Conservation (phyloP, 169 alveolate species). For the Plasmodium cynomolgi region DNA sequence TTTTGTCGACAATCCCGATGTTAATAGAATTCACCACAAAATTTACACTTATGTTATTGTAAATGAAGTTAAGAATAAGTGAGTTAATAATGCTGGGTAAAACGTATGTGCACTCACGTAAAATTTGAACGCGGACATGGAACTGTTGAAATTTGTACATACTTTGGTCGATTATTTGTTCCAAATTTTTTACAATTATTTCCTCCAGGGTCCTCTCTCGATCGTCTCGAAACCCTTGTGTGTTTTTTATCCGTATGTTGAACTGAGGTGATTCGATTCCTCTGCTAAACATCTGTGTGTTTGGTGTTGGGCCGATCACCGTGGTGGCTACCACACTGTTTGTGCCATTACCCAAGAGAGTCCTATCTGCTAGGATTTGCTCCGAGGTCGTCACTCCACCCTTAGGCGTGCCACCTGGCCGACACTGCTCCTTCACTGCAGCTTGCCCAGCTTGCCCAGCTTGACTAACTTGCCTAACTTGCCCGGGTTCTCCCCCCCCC, state of each 20-base stretch:
- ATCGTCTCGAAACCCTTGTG: constrained; percentile 32
- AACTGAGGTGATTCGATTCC: constrained; percentile 17
- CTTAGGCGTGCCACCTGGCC: neutral
- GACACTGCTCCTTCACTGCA: neutral
- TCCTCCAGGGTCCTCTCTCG: constrained; percentile 48
- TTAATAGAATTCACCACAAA: constrained; percentile 26
- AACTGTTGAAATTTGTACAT: constrained; percentile 48
- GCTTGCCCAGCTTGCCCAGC: neutral
- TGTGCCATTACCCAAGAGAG: constrained; percentile 39
- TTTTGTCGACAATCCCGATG: constrained; percentile 33
- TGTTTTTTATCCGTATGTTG: constrained; percentile 39
- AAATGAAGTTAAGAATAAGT: constrained; percentile 6
- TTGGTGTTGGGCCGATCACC: constrained; percentile 29
- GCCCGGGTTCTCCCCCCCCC: no score
- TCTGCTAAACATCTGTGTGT: constrained; percentile 22
- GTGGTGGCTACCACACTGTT: constrained; percentile 39
- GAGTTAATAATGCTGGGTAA: constrained; percentile 50
- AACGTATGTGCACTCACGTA: constrained; percentile 32
- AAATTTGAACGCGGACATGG: constrained; percentile 8
- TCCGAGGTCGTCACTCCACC: neutral
- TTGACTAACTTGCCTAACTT: no score
- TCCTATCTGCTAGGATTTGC: neutral
- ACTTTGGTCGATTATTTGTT: constrained; percentile 28
- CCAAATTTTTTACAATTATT: constrained; percentile 18
- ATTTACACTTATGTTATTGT: constrained; percentile 47